Conservation (phyloP, 2,329 filamentous ascomycete species). For the Plenodomus biglobosus region DNA sequence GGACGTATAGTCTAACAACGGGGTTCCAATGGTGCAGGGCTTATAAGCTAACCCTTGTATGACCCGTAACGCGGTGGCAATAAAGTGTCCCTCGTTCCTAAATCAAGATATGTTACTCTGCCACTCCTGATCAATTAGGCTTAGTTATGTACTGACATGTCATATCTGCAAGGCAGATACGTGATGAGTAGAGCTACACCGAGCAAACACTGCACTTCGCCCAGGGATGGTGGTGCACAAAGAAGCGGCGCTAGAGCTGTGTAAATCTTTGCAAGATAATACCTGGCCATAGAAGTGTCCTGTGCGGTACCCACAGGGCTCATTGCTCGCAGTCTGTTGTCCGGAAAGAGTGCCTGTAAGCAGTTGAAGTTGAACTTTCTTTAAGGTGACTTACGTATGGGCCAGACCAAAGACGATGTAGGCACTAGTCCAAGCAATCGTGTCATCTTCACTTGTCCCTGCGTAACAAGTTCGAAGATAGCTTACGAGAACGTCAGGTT, state of each 20-base stretch:
- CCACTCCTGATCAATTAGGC: background rate
- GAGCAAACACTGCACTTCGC: constrained; percentile 27
- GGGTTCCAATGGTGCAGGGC: background rate
- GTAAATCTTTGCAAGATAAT: constrained; percentile 23
- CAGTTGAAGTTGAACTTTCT: background rate
- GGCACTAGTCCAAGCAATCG: constrained; percentile 26
- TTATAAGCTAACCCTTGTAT: constrained; percentile 24
- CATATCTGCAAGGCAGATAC: constrained; percentile 10
- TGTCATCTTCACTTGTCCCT: constrained; percentile 20
- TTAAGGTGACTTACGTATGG: constrained; percentile 10
- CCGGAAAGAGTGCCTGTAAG: constrained; percentile 19
- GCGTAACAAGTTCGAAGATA: constrained; percentile 30
- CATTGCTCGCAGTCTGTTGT: constrained; percentile 27
- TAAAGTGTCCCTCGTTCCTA: constrained; percentile 13
- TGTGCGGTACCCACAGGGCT: constrained; percentile 19
- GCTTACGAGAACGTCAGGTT: constrained; percentile 21
- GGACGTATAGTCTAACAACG: background rate
- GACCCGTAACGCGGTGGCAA: constrained; percentile 27
- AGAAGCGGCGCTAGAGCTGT: constrained; percentile 16
- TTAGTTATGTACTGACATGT: constrained; percentile 1
- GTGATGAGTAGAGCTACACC: constrained; percentile 21
- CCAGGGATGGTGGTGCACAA: constrained; percentile 18
- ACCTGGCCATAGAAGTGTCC: constrained; percentile 25
- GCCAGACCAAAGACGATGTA: constrained; percentile 31
- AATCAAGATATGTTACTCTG: background rate